Conservation (phyloP, 345 rosid species). For the Populus davidiana region DNA sequence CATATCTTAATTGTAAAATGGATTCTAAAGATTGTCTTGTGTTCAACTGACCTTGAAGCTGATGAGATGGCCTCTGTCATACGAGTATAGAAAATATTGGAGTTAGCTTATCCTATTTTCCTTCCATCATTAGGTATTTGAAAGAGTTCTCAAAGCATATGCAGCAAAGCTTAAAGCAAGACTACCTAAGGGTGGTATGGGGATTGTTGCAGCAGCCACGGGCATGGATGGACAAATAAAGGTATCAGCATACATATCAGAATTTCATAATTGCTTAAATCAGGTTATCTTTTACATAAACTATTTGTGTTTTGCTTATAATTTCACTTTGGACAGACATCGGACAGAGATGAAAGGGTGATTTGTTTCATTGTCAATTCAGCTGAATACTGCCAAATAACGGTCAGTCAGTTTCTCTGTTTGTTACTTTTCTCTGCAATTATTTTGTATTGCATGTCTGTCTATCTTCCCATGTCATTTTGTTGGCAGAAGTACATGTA, state of each 20-base stretch:
- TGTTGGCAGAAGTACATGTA: too few species aligned
- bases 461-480: not conserved
- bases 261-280: not conserved
- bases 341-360: slow-evolving; percentile 91
- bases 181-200: slow-evolving; percentile 91
- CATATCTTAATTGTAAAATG: too few species aligned
- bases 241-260: slow-evolving; percentile 33
- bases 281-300: not conserved
- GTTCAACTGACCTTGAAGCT: slow-evolving; percentile 7
- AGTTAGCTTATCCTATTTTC: slow-evolving; percentile 1
- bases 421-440: slow-evolving; percentile 6
- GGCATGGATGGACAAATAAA: slow-evolving; percentile 97
- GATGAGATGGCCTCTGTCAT: not conserved
- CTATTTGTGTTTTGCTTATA: slow-evolving; percentile 1
- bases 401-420: slow-evolving; percentile 52
- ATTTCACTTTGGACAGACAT: slow-evolving; percentile 50
- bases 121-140: slow-evolving; percentile 63
- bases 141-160: slow-evolving; percentile 86
- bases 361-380: slow-evolving; percentile 94
- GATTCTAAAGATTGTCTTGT: not conserved
- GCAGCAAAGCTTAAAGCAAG: slow-evolving; percentile 79
- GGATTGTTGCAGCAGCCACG: slow-evolving; percentile 98
- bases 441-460: not conserved
- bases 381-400: slow-evolving; percentile 89
- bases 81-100: not conserved